phyloP scores from a whole-genome alignment of 768 basidiomycete species.

The Mycena rosella region DNA sequence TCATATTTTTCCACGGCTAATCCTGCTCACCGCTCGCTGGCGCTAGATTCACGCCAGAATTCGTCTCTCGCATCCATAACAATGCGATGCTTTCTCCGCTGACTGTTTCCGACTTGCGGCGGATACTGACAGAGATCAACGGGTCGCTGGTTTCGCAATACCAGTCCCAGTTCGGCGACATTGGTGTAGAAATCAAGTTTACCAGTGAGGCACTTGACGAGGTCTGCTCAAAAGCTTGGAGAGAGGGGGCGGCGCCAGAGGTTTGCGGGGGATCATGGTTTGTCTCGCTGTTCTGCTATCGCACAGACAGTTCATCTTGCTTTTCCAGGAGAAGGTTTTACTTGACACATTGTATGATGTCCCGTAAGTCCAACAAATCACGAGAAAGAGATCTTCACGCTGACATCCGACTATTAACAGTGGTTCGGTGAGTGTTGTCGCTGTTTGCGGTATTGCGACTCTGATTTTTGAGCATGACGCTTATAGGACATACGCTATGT shows the following conservation, averaged over 20 bases:
- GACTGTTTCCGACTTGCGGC: constrained; percentile 83
- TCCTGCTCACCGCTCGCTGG: constrained; percentile 25
- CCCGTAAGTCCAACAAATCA: constrained; percentile 68
- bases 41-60: constrained; percentile 91
- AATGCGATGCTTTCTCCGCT: constrained; percentile 86
- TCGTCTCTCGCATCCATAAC: constrained; percentile 94
- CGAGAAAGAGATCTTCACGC: too few species aligned
- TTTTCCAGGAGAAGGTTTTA: constrained; percentile 78
- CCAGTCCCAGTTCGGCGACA: constrained; percentile 84
- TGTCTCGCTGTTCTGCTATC: constrained; percentile 28
- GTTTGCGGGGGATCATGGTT: constrained; percentile 91
- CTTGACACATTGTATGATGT: constrained; percentile 95
- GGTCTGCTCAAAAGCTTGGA: constrained; percentile 84
- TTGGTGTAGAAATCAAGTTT: constrained; percentile 89
- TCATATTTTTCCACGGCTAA: neutral
- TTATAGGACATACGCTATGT: constrained; percentile 81
- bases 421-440: constrained; percentile 69
- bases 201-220: constrained; percentile 84
- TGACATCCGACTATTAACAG: constrained; percentile 47
- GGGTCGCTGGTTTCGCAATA: constrained; percentile 95
- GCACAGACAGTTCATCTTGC: neutral
- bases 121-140: constrained; percentile 93
- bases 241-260: constrained; percentile 91
- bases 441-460: constrained; percentile 5
- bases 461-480: constrained; percentile 9